Evolutionary conservation across 1,284 basidiomycete genomes (phyloP).

Genomic region (Fomitopsis pinicola): DNA sequence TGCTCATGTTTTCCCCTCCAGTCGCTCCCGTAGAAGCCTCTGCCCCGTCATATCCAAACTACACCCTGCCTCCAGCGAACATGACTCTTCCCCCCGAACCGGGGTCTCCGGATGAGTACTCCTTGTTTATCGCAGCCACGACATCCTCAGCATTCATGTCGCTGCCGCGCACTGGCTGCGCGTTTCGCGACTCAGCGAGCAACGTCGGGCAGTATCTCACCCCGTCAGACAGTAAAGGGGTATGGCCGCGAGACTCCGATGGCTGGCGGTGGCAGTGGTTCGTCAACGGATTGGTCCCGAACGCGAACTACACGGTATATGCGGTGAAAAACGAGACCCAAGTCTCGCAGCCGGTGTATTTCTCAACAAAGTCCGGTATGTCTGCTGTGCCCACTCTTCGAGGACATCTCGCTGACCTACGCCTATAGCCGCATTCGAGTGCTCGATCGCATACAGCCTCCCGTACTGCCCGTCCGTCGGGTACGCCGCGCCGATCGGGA

Average conservation of each 20-base stretch:
- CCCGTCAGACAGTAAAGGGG: constrained; percentile 29
- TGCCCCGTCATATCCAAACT: constrained; percentile 72
- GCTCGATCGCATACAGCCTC: constrained; percentile 67
- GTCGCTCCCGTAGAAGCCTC: constrained; percentile 24
- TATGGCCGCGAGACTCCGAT: constrained; percentile 50
- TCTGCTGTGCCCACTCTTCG: constrained; percentile 1
- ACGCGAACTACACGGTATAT: constrained; percentile 71
- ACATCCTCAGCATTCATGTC: constrained; percentile 33
- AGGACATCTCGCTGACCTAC: constrained; percentile 1
- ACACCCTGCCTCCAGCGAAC: constrained; percentile 66
- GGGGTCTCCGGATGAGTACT: constrained; percentile 41
- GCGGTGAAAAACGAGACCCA: constrained; percentile 48
- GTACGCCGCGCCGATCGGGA: constrained; percentile 66
- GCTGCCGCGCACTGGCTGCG: constrained; percentile 58
- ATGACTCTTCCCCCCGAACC: constrained; percentile 39
- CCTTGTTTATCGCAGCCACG: constrained; percentile 51
- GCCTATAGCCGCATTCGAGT: constrained; percentile 60
- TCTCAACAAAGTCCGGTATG: constrained; percentile 67
- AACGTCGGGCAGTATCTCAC: constrained; percentile 10
- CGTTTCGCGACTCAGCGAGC: constrained; percentile 32
- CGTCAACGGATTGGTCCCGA: constrained; percentile 49
- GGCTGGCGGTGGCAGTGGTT: constrained; percentile 72
- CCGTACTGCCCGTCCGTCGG: constrained; percentile 71
- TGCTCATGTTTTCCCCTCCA: constrained; percentile 72
- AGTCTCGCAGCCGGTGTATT: constrained; percentile 59